Base-by-base conservation (phyloP, 169 alveolate species). In the Perkinsus marinus region DNA sequence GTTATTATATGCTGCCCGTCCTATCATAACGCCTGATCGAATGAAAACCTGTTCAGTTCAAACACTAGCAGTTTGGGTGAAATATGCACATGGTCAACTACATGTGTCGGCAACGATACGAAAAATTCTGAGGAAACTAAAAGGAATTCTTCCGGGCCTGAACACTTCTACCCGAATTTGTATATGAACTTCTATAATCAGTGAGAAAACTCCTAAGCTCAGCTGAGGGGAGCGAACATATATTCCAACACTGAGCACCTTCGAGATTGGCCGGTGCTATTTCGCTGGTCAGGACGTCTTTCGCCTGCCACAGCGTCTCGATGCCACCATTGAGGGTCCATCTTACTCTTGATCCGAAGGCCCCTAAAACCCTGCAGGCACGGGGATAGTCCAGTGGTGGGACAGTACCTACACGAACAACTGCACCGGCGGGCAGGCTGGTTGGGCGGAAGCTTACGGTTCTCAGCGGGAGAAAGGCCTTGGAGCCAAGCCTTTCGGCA, bases 381-480 rank as follows among this genome's bases (percentile, higher is more conserved):
- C 79, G 26, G 37, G 79, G 79, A 30, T 57, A 57, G 22, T 57
- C 34, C 26, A 57, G 79, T 2, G 79, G 79, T 2, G 79, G 79
- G 22, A 57, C 22, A 16, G 79, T 57, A 57, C 79, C 79, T 57
- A 16, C 7, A 16, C 36, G 79, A 2, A 6, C 3, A 26, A 5
- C 79, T 57, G 22, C 5, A 2, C 37, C 37, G 22, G 34, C 79
- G 79, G 7, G 26, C 26, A 13, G 34, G 22, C 79, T 16, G 22
- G 37, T 26, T 10, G 39, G 98, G 98, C 0, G 99, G 99, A 22
- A 97, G 93, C 0, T 95, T 96, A 79, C 99, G 96, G 95, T 98
- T 98, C 93, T 97, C 96, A 90, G 96, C 95, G 16, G 99, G 99
- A 57, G 95, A 96, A 57, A 98, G 94, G 10, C 99, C 99, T 94